A percentile compares a stretch with the other conserved stretches of the same genome.
Evolutionary conservation across 352 stramenopile genomes (phyloP).

Genomic region (Thalassiosira mediterranea): DNA sequence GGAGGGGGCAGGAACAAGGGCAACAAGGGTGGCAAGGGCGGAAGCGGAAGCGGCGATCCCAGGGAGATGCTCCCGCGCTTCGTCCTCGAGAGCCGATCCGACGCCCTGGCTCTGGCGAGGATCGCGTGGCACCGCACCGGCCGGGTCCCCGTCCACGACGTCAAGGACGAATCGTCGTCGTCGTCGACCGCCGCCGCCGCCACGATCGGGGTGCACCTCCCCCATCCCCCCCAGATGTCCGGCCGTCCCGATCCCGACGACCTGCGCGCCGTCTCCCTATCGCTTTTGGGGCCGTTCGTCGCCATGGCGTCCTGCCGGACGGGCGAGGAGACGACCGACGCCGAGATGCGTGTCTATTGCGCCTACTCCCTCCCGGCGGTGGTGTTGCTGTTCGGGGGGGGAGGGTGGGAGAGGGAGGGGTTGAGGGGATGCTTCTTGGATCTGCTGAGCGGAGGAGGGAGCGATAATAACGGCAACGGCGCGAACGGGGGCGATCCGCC

Average conservation of each 20-base stretch:
- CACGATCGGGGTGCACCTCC: conserved; percentile 15
- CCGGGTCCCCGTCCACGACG: conserved; percentile 19
- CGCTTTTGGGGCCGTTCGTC: conserved; percentile 66
- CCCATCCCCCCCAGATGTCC: conserved; percentile 34
- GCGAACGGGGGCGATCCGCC: not conserved
- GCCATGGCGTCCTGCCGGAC: conserved; percentile 66
- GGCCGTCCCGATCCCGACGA: conserved; percentile 60
- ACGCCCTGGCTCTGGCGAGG: conserved; percentile 43
- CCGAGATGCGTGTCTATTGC: conserved; percentile 82
- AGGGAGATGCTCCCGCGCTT: conserved; percentile 42
- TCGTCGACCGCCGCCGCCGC: conserved; percentile 6
- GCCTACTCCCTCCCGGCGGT: conserved; percentile 77
- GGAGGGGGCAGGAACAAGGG: no score
- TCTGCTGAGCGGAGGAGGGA: conserved; percentile 37
- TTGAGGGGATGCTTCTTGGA: conserved; percentile 71
- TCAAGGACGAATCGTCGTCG: no score
- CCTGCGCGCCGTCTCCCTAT: conserved; percentile 54
- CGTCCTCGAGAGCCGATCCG: conserved; percentile 43
- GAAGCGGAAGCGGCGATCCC: conserved; percentile 3
- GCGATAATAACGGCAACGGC: conserved; percentile 34
- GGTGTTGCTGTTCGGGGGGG: conserved; percentile 66
- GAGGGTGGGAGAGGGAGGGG: conserved; percentile 66
- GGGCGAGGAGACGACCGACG: conserved; percentile 78
- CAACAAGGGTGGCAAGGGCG: conserved; percentile 4
- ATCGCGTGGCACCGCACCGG: conserved; percentile 46